Evolutionary conservation across 1,139 yeast species (phyloP).

Genomic region (Candida sojae): DNA sequence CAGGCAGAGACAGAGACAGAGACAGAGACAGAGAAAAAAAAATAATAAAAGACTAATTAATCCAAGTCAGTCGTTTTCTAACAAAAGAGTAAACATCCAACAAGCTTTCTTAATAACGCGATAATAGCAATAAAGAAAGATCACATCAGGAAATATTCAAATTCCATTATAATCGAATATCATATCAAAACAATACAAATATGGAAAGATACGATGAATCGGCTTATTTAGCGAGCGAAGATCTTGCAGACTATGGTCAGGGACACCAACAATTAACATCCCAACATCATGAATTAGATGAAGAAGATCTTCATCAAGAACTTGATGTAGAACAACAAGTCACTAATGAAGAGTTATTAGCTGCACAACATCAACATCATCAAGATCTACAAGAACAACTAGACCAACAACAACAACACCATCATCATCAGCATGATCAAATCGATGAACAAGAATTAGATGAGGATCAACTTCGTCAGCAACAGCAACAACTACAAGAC

Average conservation of each 20-base stretch:
- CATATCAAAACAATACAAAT: background rate
- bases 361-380: slow-evolving; percentile 3
- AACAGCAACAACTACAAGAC: slow-evolving; percentile 6
- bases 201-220: slow-evolving; percentile 10
- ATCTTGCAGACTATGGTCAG: slow-evolving; percentile 6
- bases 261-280: slow-evolving; percentile 3
- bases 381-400: slow-evolving; percentile 1
- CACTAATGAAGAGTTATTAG: background rate
- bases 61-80: too few relatives aligned
- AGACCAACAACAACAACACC: slow-evolving; percentile 5
- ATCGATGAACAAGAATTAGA: background rate
- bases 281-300: background rate
- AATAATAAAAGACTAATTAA: background rate
- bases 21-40: background rate
- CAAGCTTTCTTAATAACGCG: too few relatives aligned
- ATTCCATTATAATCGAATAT: background rate
- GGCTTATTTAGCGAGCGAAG: slow-evolving; percentile 9
- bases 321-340: background rate
- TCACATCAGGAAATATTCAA: too few relatives aligned
- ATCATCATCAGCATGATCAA: slow-evolving; percentile 1
- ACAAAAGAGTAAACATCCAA: too few relatives aligned
- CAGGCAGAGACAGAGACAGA: background rate
- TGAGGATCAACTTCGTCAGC: slow-evolving; percentile 2
- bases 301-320: slow-evolving; percentile 1
- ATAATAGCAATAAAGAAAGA: too few relatives aligned